These are phyloP conservation scores for Sistotremastrum suecicum DNA, from an alignment of 768 basidiomycete species.

Conservation along the genomic window DNA sequence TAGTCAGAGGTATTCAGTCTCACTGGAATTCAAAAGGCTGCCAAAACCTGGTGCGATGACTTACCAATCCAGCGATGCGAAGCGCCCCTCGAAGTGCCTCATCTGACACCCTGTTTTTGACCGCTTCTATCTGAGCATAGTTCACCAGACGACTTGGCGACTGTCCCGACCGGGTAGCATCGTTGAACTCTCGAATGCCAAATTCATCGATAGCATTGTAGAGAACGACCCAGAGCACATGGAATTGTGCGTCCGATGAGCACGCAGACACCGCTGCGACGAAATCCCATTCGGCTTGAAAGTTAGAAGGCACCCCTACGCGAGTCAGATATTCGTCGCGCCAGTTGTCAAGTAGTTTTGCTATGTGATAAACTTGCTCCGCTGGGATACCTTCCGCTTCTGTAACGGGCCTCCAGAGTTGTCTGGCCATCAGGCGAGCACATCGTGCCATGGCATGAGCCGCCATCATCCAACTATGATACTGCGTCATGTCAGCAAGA, in stretches of 20 bases:
- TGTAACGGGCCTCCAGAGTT: conserved; percentile 67
- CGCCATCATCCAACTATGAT: conserved; percentile 71
- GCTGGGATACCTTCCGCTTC: conserved; percentile 68
- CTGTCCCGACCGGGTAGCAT: conserved; percentile 23
- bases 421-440: conserved; percentile 66
- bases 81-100: conserved; percentile 78
- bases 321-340: conserved; percentile 56
- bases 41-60: conserved; percentile 13
- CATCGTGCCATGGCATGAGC: conserved; percentile 74
- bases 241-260: conserved; percentile 67
- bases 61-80: conserved; percentile 76
- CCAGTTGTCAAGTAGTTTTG: conserved; percentile 52
- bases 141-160: conserved; percentile 23
- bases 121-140: conserved; percentile 39
- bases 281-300: conserved; percentile 84
- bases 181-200: conserved; percentile 64
- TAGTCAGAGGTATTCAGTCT: conserved; percentile 12
- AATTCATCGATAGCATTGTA: conserved; percentile 76
- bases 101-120: conserved; percentile 57
- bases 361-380: conserved; percentile 43
- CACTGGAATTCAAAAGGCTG: too few species aligned
- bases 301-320: conserved; percentile 79
- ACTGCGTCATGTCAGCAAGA: conserved; percentile 2
- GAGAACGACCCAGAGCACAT: conserved; percentile 81
- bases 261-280: conserved; percentile 58